Conservation (phyloP, 192 early-diverging fungal species). For the Paraglomus occultum region DNA sequence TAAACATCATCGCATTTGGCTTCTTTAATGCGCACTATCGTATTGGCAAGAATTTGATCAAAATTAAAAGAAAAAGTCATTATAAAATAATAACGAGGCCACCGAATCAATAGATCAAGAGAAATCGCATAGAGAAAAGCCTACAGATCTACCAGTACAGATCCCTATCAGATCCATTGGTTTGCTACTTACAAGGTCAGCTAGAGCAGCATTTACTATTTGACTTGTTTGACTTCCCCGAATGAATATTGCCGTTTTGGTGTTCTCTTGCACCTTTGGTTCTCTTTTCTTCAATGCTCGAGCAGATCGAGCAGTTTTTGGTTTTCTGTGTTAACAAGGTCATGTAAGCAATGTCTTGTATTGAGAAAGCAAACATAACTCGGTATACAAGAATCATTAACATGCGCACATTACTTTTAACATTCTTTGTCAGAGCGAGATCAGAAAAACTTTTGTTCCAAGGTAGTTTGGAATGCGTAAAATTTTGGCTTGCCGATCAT, state of each 20-base stretch:
- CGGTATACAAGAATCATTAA: no score
- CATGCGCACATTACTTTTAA: no score
- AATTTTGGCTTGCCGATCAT: no score
- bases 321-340: constrained; percentile 53
- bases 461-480: no score
- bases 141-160: not conserved
- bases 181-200: constrained; percentile 72
- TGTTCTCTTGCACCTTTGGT: constrained; percentile 86
- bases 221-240: constrained; percentile 84
- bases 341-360: no score
- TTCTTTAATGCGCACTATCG: constrained; percentile 82
- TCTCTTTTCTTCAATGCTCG: constrained; percentile 84
- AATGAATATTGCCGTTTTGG: constrained; percentile 88
- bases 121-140: not conserved
- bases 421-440: no score
- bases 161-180: not conserved
- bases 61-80: not conserved
- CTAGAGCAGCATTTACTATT: constrained; percentile 77
- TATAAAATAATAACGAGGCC: no score
- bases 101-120: no score
- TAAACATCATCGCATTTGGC: constrained; percentile 84
- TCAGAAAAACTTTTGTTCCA: no score
- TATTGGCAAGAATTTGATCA: not conserved
- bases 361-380: no score
- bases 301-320: constrained; percentile 86